Evolutionary conservation across 2,329 filamentous ascomycete species (phyloP), one percentile per base, ranked within the genome.

Genomic region (Neocucurbitaria cava): DNA sequence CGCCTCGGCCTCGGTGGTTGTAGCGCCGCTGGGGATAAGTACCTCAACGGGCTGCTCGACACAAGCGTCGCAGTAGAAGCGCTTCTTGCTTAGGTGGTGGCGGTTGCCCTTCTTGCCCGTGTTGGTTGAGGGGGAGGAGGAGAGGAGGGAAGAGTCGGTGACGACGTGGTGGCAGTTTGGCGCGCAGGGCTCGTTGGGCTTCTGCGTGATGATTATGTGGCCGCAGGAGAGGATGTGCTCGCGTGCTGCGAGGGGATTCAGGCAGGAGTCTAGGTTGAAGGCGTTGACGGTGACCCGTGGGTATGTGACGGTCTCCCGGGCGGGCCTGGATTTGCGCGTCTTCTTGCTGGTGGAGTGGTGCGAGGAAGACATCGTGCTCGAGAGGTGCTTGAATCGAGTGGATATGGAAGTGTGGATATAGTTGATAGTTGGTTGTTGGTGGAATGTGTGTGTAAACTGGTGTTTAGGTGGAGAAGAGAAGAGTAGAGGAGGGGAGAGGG

Each of bases 21-120:
- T 21, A 5, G 43, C 7, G 13, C 23, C 15, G 1, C 9, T 1
- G 2, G 46, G 11, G 1, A 60, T 52, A 1, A 33, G 24, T 3
- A 0, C 9, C 9, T 62, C 54, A 11, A 26, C 36, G 10, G 44
- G 21, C 3, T 23, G 31, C 42, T 56, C 59, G 3, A 52, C n/a
- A 17, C 59, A 60, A 6, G 54, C 59, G 8, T 62, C 52, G 42
- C 59, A 60, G 38, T 58, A 58, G 43, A 58, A 62, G 3, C 10
- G 1, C 7, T 49, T 44, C 5, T 11, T 11, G 35, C 23, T 39
- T 5, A 35, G 3, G 1, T 23, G 17, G 9, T n/a, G 5, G 2
- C 3, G 11, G 2, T 38, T 50, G 15, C 24, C 10, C 6, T 35
- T 58, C n/a, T 21, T 17, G 1, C 20, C 8, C 20, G 33, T 17